phyloP scores from a whole-genome alignment of 305 asterid genomes.

The Salvia sclarea region DNA sequence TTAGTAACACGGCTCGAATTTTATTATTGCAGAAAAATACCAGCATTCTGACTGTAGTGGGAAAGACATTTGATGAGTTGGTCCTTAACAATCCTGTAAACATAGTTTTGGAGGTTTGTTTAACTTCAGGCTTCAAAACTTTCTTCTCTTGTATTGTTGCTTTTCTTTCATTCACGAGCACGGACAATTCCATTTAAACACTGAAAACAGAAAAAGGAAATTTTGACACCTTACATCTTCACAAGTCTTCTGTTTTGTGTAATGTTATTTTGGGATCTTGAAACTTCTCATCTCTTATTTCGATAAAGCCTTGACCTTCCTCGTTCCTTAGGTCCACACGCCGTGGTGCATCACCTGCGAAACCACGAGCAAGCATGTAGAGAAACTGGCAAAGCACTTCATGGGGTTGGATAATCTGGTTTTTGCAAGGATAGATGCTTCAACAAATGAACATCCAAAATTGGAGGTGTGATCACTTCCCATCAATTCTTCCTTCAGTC shows the following conservation, averaged over 20 bases:
- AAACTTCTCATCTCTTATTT: background rate
- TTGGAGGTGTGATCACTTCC: slow-evolving; percentile 47
- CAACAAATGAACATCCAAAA: slow-evolving; percentile 79
- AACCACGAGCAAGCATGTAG: slow-evolving; percentile 77
- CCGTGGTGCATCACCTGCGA: slow-evolving; percentile 97
- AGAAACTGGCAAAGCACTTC: slow-evolving; percentile 97
- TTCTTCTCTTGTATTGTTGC: background rate
- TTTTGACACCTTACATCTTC: background rate
- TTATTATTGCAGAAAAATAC: slow-evolving; percentile 60
- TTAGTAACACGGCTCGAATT: slow-evolving; percentile 5
- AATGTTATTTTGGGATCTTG: background rate
- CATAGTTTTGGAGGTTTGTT: slow-evolving; percentile 75
- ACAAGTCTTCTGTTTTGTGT: background rate
- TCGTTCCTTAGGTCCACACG: slow-evolving; percentile 62
- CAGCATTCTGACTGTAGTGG: slow-evolving; percentile 68
- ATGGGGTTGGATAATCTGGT: slow-evolving; percentile 70
- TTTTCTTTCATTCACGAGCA: background rate
- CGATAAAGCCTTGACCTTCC: slow-evolving; percentile 10
- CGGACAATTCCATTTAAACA: background rate
- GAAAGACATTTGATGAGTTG: slow-evolving; percentile 80
- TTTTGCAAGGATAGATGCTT: slow-evolving; percentile 87
- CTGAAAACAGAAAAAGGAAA: background rate
- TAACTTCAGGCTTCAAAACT: slow-evolving; percentile 8
- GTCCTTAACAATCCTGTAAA: slow-evolving; percentile 59
- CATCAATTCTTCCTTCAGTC: background rate